Evolutionary conservation across 2,329 filamentous ascomycete species (phyloP).

Genomic region (Acephala macrosclerotiorum): DNA sequence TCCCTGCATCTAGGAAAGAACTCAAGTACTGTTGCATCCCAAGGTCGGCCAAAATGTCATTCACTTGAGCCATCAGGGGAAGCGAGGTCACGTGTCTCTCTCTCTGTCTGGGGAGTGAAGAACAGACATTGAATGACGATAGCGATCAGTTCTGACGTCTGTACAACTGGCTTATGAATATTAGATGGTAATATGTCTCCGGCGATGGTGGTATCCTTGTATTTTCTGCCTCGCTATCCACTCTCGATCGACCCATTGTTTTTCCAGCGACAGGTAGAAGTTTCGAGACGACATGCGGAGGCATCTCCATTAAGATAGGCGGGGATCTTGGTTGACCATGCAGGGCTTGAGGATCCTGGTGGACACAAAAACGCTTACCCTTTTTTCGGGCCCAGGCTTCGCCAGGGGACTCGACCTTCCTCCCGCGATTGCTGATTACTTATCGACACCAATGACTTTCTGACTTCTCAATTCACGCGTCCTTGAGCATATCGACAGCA

Average conservation of each 20-base stretch:
- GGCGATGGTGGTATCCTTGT: background rate
- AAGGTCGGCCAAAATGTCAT: background rate
- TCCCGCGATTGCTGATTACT: too few species aligned
- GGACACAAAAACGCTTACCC: background rate
- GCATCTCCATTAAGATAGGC: background rate
- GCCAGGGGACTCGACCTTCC: background rate
- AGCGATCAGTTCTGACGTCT: background rate
- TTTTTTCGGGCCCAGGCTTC: background rate
- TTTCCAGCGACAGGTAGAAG: background rate
- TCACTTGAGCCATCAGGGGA: background rate
- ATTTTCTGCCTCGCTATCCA: background rate
- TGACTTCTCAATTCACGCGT: too few species aligned
- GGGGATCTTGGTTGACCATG: background rate
- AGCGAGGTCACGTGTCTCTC: background rate
- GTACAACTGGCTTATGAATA: background rate
- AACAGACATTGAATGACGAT: background rate
- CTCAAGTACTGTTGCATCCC: conserved; percentile 10
- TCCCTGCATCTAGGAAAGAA: background rate
- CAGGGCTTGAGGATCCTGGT: background rate
- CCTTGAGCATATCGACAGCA: too few species aligned
- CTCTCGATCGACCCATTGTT: background rate
- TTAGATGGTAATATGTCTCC: background rate
- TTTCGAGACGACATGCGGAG: background rate
- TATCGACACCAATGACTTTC: too few species aligned
- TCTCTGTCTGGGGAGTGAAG: background rate